A percentile compares a stretch with the other conserved stretches of the same genome.
These are phyloP conservation scores for Rugonectria rugulosa DNA, from an alignment of 2,329 filamentous ascomycete species.

Conservation along the genomic window DNA sequence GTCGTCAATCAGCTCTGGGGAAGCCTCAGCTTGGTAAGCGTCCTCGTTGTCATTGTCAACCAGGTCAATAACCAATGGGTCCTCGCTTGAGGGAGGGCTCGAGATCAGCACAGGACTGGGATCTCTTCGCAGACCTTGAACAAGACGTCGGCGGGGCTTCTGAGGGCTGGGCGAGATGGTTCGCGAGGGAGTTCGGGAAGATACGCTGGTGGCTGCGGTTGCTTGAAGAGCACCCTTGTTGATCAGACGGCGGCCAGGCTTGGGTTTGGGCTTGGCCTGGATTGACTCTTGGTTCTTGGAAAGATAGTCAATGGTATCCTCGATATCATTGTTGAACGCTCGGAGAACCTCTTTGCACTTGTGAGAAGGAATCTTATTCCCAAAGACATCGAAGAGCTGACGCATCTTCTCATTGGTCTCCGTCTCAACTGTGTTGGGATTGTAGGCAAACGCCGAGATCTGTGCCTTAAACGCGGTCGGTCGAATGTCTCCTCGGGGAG, in stretches of 20 bases:
- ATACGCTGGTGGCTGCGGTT: constrained; percentile 16
- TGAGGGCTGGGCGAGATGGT: constrained; percentile 40
- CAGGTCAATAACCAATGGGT: constrained; percentile 46
- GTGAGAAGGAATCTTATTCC: constrained; percentile 40
- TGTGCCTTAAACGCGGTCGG: constrained; percentile 63
- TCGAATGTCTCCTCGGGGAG: constrained; percentile 66
- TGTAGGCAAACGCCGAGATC: constrained; percentile 53
- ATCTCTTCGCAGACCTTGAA: constrained; percentile 47
- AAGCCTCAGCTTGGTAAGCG: constrained; percentile 47
- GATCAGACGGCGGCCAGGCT: constrained; percentile 41
- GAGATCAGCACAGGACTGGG: constrained; percentile 33
- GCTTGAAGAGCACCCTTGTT: constrained; percentile 41
- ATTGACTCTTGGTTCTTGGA: constrained; percentile 23
- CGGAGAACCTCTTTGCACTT: constrained; percentile 45
- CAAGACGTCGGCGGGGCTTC: constrained; percentile 44
- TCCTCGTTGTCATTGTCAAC: constrained; percentile 53
- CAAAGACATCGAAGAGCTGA: constrained; percentile 48
- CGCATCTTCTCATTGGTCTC: constrained; percentile 45
- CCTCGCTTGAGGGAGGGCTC: constrained; percentile 42
- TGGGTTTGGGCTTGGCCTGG: constrained; percentile 26
- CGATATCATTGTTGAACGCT: constrained; percentile 43
- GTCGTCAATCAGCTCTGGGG: constrained; percentile 39
- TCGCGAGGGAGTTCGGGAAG: constrained; percentile 28
- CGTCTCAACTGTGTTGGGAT: constrained; percentile 52
- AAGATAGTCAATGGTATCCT: constrained; percentile 46